Base-by-base conservation (phyloP, 2,329 filamentous ascomycete species). In the Botrytis aclada region DNA sequence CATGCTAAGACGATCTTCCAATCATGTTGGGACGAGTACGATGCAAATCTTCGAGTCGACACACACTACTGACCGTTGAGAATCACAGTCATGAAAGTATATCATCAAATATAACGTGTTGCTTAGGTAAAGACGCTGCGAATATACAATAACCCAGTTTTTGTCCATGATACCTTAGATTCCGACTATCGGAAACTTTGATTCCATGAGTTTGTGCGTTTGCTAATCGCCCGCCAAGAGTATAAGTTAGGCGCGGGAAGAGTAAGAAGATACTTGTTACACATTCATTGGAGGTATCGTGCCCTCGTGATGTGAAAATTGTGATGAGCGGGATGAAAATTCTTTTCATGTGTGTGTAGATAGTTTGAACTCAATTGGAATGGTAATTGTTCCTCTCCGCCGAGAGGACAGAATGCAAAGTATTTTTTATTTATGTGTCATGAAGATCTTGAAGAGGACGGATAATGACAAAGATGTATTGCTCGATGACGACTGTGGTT, bases 401-500 rank as follows among this genome's bases (percentile, higher is more conserved):
- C 25, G n/a, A n/a, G 25, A n/a, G 12, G 22, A n/a, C 25, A n/a
- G 12, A n/a, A 7, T 16, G 25, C 12, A 54, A n/a, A 54, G 25
- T 25, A n/a, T 54, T n/a, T 7, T n/a, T 7, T 4, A 3, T 51
- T 10, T 12, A n/a, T 51, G 5, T 51, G 47, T 1, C 10, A n/a
- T n/a, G 47, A 51, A 51, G 25, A n/a, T 7, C 4, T n/a, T n/a
- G n/a, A n/a, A n/a, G n/a, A 2, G 6, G 12, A 51, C 3, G 0
- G 2, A 5, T n/a, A 5, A 6, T 51, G 25, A 14, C 47, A 51
- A 16, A 2, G n/a, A 56, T 56, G 51, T 29, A 29, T 56, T 18
- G 14, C 14, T 29, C 0, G 3, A 56, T 56, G n/a, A 18, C 14
- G 5, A 18, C 2, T 8, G n/a, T 18, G 4, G 2, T 3, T 1